phyloP scores from a whole-genome alignment of 202 grass and related monocot genomes.

The Dendrocalamus latiflorus region DNA sequence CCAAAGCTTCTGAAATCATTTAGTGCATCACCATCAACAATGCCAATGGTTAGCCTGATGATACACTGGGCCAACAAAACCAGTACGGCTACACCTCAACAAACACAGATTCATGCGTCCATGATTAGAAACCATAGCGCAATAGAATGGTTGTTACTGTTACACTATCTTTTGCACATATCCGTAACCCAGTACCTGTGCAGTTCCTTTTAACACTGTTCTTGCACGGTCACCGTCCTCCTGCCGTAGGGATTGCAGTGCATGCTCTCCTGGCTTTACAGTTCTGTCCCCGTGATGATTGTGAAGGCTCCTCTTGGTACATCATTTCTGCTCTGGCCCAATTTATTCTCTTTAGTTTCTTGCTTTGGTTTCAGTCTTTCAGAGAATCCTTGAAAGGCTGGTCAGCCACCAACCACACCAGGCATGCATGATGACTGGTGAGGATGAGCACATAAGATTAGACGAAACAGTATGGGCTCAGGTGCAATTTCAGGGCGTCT shows the following conservation, averaged over 20 bases:
- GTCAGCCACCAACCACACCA: conserved; percentile 3
- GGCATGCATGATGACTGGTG: not conserved
- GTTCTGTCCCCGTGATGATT: not conserved
- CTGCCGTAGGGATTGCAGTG: too few species aligned
- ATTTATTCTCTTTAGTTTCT: not conserved
- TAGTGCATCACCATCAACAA: not conserved
- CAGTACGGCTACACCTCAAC: not conserved
- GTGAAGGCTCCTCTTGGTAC: not conserved
- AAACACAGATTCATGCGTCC: not conserved
- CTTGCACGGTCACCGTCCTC: not conserved
- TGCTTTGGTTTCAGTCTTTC: not conserved
- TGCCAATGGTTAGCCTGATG: not conserved
- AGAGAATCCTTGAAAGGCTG: conserved; percentile 28
- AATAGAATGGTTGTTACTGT: not conserved
- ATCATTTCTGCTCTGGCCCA: not conserved
- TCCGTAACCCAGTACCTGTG: not conserved
- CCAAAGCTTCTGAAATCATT: not conserved
- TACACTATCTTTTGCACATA: not conserved
- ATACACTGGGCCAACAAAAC: conserved; percentile 15
- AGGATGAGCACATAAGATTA: not conserved
- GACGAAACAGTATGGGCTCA: not conserved
- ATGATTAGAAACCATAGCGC: not conserved
- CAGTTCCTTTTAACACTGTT: not conserved
- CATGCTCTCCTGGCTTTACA: not conserved
- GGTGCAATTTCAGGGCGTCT: not conserved